Conservation (phyloP, 257 asterid genomes). For the Petrea volubilis region DNA sequence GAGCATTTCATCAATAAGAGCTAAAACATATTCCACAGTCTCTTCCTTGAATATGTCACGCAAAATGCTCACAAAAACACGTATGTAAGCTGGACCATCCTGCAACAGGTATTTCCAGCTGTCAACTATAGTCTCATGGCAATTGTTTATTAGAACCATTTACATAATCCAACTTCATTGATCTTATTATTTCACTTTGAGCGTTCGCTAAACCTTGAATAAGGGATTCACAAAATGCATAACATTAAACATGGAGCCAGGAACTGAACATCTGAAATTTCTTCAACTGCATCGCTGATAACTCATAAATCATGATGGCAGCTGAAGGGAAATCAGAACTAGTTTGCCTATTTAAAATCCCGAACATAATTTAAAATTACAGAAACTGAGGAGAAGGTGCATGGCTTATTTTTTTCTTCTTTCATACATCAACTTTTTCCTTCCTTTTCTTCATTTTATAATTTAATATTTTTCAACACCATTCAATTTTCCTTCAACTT, state of each 20-base stretch:
- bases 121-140: neutral
- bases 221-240: neutral
- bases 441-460: neutral
- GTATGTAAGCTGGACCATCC: slow-evolving; percentile 84
- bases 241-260: neutral
- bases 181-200: neutral
- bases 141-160: slow-evolving; percentile 5
- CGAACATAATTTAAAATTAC: neutral
- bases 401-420: neutral
- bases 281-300: neutral
- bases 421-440: neutral
- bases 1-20: slow-evolving; percentile 82
- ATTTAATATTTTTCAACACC: neutral
- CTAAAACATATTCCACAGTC: slow-evolving; percentile 82
- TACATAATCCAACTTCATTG: neutral
- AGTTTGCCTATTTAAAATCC: neutral
- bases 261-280: neutral
- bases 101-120: slow-evolving; percentile 33
- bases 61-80: slow-evolving; percentile 71
- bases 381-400: neutral
- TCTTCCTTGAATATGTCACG: slow-evolving; percentile 82
- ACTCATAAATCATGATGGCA: neutral
- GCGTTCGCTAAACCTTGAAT: neutral
- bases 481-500: neutral
- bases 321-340: neutral